Conservation (phyloP, 2,329 filamentous ascomycete species). For the Colletotrichum paranaense region DNA sequence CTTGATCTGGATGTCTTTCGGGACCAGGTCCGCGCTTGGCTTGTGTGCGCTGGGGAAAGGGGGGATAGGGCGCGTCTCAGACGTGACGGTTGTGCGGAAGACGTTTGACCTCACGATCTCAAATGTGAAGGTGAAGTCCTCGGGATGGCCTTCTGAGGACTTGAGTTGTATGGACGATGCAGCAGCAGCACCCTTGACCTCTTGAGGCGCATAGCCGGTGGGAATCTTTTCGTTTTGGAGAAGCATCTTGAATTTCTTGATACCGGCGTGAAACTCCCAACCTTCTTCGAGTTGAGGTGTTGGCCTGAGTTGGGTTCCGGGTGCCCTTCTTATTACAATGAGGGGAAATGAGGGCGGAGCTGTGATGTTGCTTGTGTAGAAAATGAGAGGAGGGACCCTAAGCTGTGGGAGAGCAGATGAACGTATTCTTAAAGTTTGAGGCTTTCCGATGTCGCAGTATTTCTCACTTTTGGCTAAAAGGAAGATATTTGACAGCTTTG, state of each 20-base stretch:
- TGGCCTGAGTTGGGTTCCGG: not conserved
- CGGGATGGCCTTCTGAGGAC: conserved; percentile 21
- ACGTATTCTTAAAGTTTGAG: not conserved
- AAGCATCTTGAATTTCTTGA: conserved; percentile 9
- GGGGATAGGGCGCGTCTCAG: conserved; percentile 69
- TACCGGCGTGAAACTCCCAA: not conserved
- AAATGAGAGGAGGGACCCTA: not conserved
- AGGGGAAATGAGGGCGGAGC: not conserved
- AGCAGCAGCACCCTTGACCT: conserved; percentile 5
- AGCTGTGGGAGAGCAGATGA: not conserved
- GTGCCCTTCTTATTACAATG: not conserved
- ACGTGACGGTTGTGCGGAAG: conserved; percentile 76
- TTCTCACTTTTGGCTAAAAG: not conserved
- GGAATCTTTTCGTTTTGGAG: conserved; percentile 31
- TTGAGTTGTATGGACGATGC: conserved; percentile 19
- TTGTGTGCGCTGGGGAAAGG: conserved; percentile 70
- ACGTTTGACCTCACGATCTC: conserved; percentile 71
- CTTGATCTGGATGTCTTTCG: conserved; percentile 32
- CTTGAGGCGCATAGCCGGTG: conserved; percentile 20
- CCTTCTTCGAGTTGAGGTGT: too few species aligned
- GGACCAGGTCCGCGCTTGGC: conserved; percentile 41
- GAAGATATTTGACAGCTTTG: not conserved
- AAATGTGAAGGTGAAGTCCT: conserved; percentile 69
- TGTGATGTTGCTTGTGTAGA: not conserved
- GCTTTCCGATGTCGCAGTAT: not conserved